Evolutionary conservation across 164 flowering plant species (phyloP).

Genomic region (Nymphaea colorata): DNA sequence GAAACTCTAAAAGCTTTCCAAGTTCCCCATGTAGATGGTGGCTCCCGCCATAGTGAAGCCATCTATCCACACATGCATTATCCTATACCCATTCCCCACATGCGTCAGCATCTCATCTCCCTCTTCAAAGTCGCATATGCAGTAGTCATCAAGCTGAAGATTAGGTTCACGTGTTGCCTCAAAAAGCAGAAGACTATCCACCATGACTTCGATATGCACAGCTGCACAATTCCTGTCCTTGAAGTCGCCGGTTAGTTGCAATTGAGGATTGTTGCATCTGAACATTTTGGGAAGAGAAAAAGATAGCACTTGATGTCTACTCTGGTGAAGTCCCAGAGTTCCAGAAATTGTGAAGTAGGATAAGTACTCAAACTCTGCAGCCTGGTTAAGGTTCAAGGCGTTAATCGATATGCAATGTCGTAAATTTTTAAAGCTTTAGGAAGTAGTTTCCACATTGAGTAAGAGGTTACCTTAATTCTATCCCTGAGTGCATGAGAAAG

Average conservation of each 20-base stretch:
- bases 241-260: not conserved
- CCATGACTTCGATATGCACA: not conserved
- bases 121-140: not conserved
- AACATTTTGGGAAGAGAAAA: not conserved
- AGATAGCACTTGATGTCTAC: not conserved
- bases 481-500: not conserved
- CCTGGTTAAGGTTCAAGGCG: not conserved
- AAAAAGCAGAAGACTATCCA: not conserved
- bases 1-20: no score
- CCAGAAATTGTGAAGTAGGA: not conserved
- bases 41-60: no score
- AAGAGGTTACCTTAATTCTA: not conserved
- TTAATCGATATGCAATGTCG: not conserved
- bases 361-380: not conserved
- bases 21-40: no score
- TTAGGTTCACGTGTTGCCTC: not conserved
- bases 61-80: no score
- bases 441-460: not conserved
- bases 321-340: not conserved
- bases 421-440: not conserved
- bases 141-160: not conserved
- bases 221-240: not conserved
- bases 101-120: not conserved
- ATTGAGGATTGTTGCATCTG: not conserved
- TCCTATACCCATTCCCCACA: no score